A percentile compares a stretch with the other conserved stretches of the same genome.
Conservation (phyloP, 2,329 filamentous ascomycete species). For the Ceratocystis diversiconidia region DNA sequence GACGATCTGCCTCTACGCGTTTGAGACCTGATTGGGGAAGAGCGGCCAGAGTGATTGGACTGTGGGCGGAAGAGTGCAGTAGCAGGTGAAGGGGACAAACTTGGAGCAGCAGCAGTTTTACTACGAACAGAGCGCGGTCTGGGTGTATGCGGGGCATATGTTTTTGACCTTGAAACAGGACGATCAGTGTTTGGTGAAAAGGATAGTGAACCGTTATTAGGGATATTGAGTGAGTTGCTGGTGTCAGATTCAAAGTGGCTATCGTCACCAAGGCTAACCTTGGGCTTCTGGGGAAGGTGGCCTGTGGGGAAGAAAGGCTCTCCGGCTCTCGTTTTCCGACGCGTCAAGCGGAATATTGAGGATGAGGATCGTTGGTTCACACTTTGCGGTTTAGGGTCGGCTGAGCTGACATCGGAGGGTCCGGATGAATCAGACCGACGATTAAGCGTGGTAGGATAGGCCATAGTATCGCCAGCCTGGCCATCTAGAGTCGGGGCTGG, state of each 20-base stretch:
- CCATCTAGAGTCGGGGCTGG: slow-evolving; percentile 4
- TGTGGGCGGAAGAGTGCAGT: slow-evolving; percentile 36
- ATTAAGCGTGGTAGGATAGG: slow-evolving; percentile 11
- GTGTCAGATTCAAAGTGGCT: slow-evolving; percentile 15
- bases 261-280: slow-evolving; percentile 20
- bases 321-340: slow-evolving; percentile 59
- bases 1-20: slow-evolving; percentile 66
- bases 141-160: slow-evolving; percentile 10
- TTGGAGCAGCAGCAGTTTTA: slow-evolving; percentile 23
- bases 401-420: slow-evolving; percentile 64
- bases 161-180: slow-evolving; percentile 5
- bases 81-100: slow-evolving; percentile 31
- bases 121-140: slow-evolving; percentile 16
- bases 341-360: slow-evolving; percentile 58
- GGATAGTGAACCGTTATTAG: slow-evolving; percentile 4
- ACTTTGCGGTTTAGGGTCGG: slow-evolving; percentile 30
- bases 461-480: slow-evolving; percentile 39
- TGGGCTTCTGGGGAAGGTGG: slow-evolving; percentile 65
- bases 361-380: slow-evolving; percentile 12
- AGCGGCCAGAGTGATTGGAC: slow-evolving; percentile 45
- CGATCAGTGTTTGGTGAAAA: slow-evolving; percentile 7
- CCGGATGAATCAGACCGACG: slow-evolving; percentile 51
- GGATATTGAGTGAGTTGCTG: slow-evolving; percentile 12
- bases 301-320: slow-evolving; percentile 72
- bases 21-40: slow-evolving; percentile 49